Evolutionary conservation across 345 rosid species (phyloP).

Genomic region (Eucalyptus curtisii): DNA sequence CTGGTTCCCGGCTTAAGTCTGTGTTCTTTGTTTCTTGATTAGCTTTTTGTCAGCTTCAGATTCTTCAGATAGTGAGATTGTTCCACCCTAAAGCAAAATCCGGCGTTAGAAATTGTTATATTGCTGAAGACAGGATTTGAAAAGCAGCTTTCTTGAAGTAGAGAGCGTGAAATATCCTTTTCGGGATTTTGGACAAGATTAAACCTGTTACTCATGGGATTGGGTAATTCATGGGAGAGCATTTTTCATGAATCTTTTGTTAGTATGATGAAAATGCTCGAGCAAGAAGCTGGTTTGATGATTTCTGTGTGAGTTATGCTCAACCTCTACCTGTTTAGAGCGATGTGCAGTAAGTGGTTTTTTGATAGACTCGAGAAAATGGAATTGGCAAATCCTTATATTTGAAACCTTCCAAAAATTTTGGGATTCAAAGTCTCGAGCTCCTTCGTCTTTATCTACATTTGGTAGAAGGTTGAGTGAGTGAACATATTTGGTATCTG

Average conservation of each 20-base stretch:
- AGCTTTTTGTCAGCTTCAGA: too few relatives aligned
- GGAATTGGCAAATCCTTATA: background rate
- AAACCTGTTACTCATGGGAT: background rate
- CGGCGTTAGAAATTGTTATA: background rate
- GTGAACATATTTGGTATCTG: background rate
- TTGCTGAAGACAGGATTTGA: background rate
- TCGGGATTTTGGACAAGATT: background rate
- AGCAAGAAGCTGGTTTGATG: background rate
- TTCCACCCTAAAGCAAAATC: too few relatives aligned
- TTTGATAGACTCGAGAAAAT: background rate
- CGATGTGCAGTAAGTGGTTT: background rate
- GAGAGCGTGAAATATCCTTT: background rate
- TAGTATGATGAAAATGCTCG: background rate
- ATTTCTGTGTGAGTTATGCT: background rate
- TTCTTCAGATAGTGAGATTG: too few relatives aligned
- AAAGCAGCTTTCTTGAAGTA: background rate
- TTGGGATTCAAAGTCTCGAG: background rate
- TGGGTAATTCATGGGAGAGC: background rate
- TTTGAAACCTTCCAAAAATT: background rate
- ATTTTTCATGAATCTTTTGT: background rate
- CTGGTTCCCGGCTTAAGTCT: too few relatives aligned
- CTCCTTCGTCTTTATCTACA: background rate
- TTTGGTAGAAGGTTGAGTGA: background rate
- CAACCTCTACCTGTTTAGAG: background rate
- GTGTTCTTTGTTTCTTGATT: too few relatives aligned